A percentile compares a stretch with the other conserved stretches of the same genome.
Conservation (phyloP, 1,284 basidiomycete genomes). For the Rhodotorula sp. region DNA sequence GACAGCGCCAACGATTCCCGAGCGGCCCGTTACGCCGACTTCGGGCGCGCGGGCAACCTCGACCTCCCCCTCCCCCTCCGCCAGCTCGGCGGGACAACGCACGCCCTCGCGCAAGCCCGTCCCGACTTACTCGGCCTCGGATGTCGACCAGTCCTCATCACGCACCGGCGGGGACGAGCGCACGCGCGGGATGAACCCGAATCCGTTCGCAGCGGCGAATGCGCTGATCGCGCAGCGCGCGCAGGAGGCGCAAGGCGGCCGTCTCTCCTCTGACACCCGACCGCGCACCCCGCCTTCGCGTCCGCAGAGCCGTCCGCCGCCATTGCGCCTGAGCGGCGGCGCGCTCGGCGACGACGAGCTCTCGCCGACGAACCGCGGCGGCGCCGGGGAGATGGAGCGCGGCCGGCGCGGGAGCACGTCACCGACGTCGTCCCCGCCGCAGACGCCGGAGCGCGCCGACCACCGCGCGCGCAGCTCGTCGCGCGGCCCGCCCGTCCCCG, state of each 20-base stretch:
- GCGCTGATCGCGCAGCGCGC: not conserved
- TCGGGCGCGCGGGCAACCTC: not conserved
- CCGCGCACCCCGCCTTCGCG: not conserved
- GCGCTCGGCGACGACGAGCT: not conserved
- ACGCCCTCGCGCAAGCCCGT: constrained; percentile 29
- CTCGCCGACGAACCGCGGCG: constrained; percentile 3
- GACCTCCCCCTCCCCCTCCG: constrained; percentile 12
- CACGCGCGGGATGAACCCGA: constrained; percentile 21
- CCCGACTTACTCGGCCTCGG: constrained; percentile 2
- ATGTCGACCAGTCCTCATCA: constrained; percentile 1
- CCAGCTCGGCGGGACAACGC: not conserved
- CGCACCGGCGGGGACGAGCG: not conserved
- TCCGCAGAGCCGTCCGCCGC: not conserved
- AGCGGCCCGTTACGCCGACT: not conserved
- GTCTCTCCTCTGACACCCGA: not conserved
- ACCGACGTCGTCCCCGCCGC: not conserved
- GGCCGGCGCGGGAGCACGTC: not conserved
- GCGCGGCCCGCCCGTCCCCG: not conserved
- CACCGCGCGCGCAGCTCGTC: not conserved
- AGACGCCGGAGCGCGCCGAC: too few relatives aligned
- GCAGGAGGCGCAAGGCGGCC: not conserved
- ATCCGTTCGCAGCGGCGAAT: constrained; percentile 25
- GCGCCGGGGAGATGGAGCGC: not conserved
- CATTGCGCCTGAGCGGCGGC: not conserved
- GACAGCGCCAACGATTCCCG: not conserved